Base-by-base conservation (phyloP, 129 eudicot species). In the Flaveria robusta region DNA sequence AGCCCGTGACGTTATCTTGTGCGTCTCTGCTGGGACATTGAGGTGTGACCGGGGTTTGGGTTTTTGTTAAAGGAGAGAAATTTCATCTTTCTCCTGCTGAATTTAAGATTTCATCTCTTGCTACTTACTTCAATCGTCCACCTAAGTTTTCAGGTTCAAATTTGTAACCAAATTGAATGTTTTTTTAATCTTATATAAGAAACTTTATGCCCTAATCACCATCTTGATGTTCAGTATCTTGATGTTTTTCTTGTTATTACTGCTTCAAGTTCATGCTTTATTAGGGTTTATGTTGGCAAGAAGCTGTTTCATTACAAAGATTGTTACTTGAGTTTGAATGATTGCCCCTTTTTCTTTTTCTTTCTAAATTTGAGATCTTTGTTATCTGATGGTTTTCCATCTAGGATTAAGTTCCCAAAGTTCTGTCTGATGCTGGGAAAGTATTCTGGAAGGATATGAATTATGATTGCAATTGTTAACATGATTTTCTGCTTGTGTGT, bases 131-230 rank as follows among this genome's bases (percentile, higher is more conserved):
- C 79, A 51, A 64, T 29, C 63, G 29, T 63, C 37, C 49, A 70
- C 41, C 71, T 71, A 52, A 34, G 52, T 71, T 79, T 50, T 62
- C 73, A 79, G 83, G 73, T 46, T 71, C 50, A 18, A 7, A 1
- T 55, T 20, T 9, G 39, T 39, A 2, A 14, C 62, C 5, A 20
- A 9, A 31, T n/a, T 11, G 4, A 3, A 23, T 20, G 54, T 56
- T 55, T 15, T 8, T 14, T 43, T 58, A n/a, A 26, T 74, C 27
- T n/a, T 52, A 29, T 11, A 13, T 18, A 42, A 9, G 29, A 74
- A 59, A 72, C 18, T 72, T 14, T 6, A 19, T 55, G 52, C 60
- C 54, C 43, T 60, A 74, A 75, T 64, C 14, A 31, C 15, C 71
- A 27, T 74, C 46, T 72, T 18, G 49, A n/a, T 62, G 49, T 62